Evolutionary conservation across 768 basidiomycete species (phyloP).

Genomic region (Cystobasidium onofrii): DNA sequence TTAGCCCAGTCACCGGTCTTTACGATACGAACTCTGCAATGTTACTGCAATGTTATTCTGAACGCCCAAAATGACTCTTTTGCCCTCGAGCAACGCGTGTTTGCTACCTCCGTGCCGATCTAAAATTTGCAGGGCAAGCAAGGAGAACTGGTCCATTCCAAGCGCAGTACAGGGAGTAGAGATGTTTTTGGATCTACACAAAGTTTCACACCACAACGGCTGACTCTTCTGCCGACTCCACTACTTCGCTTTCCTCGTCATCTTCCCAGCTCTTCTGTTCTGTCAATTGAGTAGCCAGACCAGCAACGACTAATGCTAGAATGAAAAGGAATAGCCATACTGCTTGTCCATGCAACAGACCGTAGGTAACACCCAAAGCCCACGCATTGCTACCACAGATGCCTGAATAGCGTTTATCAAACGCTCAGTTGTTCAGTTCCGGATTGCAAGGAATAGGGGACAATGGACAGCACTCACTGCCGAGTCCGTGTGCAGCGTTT

Average conservation of each 20-base stretch:
- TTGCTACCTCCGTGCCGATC: too few relatives aligned
- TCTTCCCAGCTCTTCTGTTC: slow-evolving; percentile 7
- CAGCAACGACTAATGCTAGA: background rate
- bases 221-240: too few relatives aligned
- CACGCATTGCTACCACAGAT: background rate
- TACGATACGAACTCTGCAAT: background rate
- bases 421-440: too few relatives aligned
- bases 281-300: background rate
- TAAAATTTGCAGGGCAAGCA: too few relatives aligned
- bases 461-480: background rate
- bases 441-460: too few relatives aligned
- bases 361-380: background rate
- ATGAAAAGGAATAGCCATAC: background rate
- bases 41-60: background rate
- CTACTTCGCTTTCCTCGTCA: background rate
- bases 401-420: background rate
- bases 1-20: too few relatives aligned
- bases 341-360: background rate
- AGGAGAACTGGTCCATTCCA: too few relatives aligned
- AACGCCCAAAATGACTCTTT: too few relatives aligned
- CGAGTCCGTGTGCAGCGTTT: background rate
- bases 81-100: too few relatives aligned
- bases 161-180: too few relatives aligned
- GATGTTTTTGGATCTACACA: too few relatives aligned
- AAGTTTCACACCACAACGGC: too few relatives aligned